A percentile compares a stretch with the other conserved stretches of the same genome.
Evolutionary conservation across 345 rosid species (phyloP).

Genomic region (Xanthoceras sorbifolium): DNA sequence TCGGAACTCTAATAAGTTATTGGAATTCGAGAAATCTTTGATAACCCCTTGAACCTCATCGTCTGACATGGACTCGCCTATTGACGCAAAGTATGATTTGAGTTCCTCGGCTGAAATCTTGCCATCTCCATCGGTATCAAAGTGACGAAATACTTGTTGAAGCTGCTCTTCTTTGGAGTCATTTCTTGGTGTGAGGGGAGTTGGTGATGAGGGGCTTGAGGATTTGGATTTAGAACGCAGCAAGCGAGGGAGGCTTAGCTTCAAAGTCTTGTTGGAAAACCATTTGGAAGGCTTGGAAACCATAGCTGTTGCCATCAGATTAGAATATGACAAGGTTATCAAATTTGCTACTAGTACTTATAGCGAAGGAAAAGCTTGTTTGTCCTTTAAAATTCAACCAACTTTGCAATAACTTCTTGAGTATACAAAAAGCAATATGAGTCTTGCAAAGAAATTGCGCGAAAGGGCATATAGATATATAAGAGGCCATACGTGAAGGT

Average conservation of each 20-base stretch:
- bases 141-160: conserved; percentile 27
- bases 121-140: conserved; percentile 30
- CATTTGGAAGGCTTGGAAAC: conserved; percentile 18
- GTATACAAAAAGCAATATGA: too few species aligned
- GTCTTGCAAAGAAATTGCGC: background rate
- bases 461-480: background rate
- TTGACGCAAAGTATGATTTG: conserved; percentile 25
- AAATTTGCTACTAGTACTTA: background rate
- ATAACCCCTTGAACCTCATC: conserved; percentile 23
- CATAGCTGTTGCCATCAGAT: conserved; percentile 15
- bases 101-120: conserved; percentile 33
- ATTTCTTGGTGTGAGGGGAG: background rate
- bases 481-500: background rate
- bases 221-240: conserved; percentile 13
- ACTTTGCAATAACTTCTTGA: background rate
- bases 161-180: conserved; percentile 14
- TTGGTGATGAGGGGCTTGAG: background rate
- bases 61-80: conserved; percentile 26
- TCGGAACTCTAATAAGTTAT: conserved; percentile 20
- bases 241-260: conserved; percentile 7
- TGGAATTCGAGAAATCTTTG: conserved; percentile 25
- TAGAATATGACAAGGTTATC: background rate
- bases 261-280: conserved; percentile 21
- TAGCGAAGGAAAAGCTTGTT: background rate
- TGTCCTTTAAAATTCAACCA: background rate